Evolutionary conservation across 345 rosid genomes (phyloP).

Genomic region (Eucalyptus marginata): DNA sequence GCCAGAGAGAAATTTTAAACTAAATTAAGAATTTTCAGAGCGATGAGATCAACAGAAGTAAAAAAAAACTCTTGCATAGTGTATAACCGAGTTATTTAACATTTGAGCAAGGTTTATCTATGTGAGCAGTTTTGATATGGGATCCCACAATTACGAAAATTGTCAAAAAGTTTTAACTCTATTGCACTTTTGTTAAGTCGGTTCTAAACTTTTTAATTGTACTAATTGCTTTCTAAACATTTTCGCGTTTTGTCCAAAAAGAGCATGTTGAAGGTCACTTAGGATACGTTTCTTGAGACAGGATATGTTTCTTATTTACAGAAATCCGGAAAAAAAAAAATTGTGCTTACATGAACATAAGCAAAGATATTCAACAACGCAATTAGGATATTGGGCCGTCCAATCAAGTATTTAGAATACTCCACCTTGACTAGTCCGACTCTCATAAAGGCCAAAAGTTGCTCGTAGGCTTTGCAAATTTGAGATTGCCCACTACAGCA

Average conservation of each 20-base stretch:
- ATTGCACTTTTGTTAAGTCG: neutral
- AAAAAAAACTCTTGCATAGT: neutral
- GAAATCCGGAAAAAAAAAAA: neutral
- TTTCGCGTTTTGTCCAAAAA: neutral
- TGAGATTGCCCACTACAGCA: neutral
- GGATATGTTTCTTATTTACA: neutral
- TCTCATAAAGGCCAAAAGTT: neutral
- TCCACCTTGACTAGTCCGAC: neutral
- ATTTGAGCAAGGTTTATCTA: neutral
- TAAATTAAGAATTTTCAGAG: neutral
- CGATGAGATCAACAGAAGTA: neutral
- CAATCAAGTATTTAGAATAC: neutral
- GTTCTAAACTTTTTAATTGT: too few species aligned
- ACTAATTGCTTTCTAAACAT: too few species aligned
- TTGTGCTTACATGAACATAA: neutral
- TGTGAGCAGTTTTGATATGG: neutral
- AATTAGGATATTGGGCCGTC: neutral
- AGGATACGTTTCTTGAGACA: neutral
- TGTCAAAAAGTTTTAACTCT: too few species aligned
- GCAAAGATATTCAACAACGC: neutral
- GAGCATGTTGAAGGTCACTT: neutral
- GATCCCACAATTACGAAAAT: neutral
- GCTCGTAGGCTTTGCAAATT: neutral
- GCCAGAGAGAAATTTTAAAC: neutral
- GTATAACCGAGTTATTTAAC: neutral